Conservation (phyloP, 75 land plant species). For the Cryptomeria japonica region DNA sequence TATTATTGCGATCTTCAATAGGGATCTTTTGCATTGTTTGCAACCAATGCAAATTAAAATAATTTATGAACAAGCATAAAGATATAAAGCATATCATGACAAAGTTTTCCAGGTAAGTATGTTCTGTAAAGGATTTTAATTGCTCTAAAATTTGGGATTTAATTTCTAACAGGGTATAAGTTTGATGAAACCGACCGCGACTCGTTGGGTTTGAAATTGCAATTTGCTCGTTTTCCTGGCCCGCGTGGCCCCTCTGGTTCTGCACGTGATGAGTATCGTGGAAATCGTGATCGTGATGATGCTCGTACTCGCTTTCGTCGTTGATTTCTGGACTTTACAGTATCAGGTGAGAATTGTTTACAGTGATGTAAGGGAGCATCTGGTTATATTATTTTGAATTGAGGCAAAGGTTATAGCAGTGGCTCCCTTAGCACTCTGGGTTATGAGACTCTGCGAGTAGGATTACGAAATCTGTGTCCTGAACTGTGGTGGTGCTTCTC, state of each 20-base stretch:
- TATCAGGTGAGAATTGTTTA: neutral
- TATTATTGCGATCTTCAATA: neutral
- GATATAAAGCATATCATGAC: neutral
- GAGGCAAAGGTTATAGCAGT: neutral
- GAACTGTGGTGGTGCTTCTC: neutral
- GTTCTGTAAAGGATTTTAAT: neutral
- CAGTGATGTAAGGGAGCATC: neutral
- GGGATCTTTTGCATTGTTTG: neutral
- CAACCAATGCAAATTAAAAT: neutral
- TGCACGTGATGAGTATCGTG: conserved; percentile 11
- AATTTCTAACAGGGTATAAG: conserved; percentile 73
- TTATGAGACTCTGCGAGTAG: neutral
- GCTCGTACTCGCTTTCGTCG: conserved; percentile 1
- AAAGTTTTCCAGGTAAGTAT: neutral
- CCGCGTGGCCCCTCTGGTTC: conserved; percentile 42
- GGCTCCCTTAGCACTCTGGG: neutral
- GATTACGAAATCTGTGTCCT: neutral
- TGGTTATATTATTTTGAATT: neutral
- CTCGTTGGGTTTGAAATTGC: conserved; percentile 57
- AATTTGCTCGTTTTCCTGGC: conserved; percentile 84
- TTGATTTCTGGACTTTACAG: neutral
- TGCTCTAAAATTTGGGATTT: neutral
- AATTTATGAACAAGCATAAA: neutral
- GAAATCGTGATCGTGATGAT: conserved; percentile 9
- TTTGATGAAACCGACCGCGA: conserved; percentile 80